Base-by-base conservation (phyloP, 805 yeast genomes). In the Myxozyma neotropica region DNA sequence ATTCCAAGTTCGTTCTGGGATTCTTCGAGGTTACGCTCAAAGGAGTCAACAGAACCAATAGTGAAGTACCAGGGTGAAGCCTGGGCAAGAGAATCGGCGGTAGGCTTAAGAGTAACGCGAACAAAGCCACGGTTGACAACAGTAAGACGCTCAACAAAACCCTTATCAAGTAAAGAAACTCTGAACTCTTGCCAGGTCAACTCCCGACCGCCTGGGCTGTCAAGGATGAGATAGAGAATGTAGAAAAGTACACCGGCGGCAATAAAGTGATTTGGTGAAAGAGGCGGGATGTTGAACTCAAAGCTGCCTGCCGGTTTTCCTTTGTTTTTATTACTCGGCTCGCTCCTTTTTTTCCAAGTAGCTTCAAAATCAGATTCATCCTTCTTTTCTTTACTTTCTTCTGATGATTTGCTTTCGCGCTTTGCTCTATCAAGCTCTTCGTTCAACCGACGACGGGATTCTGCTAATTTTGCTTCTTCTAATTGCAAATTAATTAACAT, bases 161-260 rank as follows among this genome's bases (percentile, higher is more conserved):
- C 91, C 68, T 85, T 88, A 63, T 87, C 88, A 61, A 94, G 78
- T 69, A 85, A 86, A 48, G 85, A 79, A 4, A 85, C 78, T 43
- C 89, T 81, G 76, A 94, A 93, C 70, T 93, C 96, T 76, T 94
- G 98, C 87, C 91, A 94, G 1, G 97, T 85, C 59, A 93, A 78
- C 69, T 89, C 91, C 15, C 64, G 57, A 2, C 66, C 67, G 17
- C 21, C 36, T 36, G 56, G 63, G 13, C 55, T 52, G 19, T 52
- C 65, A 12, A 55, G 36, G 26, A 53, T 19, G 21, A 45, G 49
- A 47, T 53, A 64, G 21, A 50, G 12, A 26, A 53, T 31, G 42
- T 57, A 63, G 29, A 53, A 19, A 2, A 38, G 39, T 13, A 55
- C 38, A n/a, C 36, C 49, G 21, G 43, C 53, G 36, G 59, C 36